A percentile compares a stretch with the other conserved stretches of the same genome.
These are phyloP conservation scores for Mycena venus DNA, from an alignment of 768 basidiomycete species.

Conservation along the genomic window DNA sequence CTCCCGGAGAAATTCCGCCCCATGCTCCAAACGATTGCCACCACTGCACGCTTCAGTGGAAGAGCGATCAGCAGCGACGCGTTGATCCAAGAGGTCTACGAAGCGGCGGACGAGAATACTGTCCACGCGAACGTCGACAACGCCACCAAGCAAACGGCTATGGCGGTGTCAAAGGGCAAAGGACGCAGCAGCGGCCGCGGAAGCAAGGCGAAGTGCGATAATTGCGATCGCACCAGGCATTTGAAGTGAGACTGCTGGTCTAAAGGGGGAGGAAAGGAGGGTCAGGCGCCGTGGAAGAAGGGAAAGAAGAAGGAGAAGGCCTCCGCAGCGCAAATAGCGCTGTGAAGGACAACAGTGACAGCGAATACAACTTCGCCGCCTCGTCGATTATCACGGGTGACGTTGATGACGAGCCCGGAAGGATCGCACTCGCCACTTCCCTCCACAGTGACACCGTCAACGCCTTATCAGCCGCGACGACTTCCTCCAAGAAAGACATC, in stretches of 20 bases:
- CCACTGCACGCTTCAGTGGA: not conserved
- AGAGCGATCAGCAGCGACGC: not conserved
- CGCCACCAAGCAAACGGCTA: not conserved
- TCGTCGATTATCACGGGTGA: not conserved
- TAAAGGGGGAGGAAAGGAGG: constrained; percentile 43
- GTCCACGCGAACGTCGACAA: not conserved
- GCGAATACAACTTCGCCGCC: constrained; percentile 2
- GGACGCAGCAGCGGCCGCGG: not conserved
- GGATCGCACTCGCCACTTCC: not conserved
- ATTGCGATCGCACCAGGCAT: constrained; percentile 50
- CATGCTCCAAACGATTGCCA: not conserved
- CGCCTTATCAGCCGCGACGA: not conserved
- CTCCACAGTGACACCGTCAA: not conserved
- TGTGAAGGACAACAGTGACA: constrained; percentile 26
- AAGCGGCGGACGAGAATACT: constrained; percentile 9
- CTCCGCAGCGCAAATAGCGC: constrained; percentile 15
- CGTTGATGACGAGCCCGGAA: not conserved
- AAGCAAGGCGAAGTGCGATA: constrained; percentile 36
- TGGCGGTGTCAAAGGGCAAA: constrained; percentile 28
- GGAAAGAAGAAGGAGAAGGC: constrained; percentile 29
- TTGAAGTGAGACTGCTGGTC: constrained; percentile 32
- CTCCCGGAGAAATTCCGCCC: constrained; percentile 3
- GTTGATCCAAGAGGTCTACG: constrained; percentile 27
- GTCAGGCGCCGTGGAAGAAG: constrained; percentile 43
- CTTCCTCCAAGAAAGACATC: constrained; percentile 8